Conservation (phyloP, 257 asterid genomes). For the Lycium barbarum region DNA sequence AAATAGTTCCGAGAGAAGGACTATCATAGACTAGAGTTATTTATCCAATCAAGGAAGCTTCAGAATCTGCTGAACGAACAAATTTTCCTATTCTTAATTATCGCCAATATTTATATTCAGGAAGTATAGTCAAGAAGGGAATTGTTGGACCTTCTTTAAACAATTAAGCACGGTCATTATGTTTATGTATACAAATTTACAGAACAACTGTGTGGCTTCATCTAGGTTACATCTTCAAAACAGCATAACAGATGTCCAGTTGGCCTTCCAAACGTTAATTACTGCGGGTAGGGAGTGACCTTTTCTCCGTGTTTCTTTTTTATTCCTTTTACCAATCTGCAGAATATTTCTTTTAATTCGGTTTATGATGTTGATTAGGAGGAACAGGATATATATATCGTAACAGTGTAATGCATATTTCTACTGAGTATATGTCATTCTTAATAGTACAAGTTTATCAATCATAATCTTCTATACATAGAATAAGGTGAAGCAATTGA, state of each 20-base stretch:
- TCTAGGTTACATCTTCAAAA: not conserved
- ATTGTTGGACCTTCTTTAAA: not conserved
- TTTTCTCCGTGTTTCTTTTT: not conserved
- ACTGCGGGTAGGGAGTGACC: not conserved
- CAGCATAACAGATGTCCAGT: not conserved
- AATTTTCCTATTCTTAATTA: not conserved
- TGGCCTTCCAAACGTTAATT: not conserved
- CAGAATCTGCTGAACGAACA: not conserved
- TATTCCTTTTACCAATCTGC: not conserved
- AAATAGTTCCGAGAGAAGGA: not conserved
- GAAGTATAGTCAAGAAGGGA: not conserved
- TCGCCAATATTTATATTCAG: not conserved
- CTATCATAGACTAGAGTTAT: not conserved
- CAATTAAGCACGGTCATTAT: not conserved
- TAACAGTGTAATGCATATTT: not conserved
- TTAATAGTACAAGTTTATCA: conserved; percentile 6
- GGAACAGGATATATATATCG: not conserved
- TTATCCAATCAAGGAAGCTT: conserved; percentile 17
- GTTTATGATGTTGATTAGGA: conserved; percentile 7
- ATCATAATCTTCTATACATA: not conserved
- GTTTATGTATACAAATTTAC: conserved; percentile 10
- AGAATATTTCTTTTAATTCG: not conserved
- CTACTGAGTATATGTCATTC: not conserved
- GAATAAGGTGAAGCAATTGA: not conserved
- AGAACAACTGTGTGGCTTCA: not conserved